phyloP scores from a whole-genome alignment of 192 early-diverging fungal genomes.

The Coemansia sp. region DNA sequence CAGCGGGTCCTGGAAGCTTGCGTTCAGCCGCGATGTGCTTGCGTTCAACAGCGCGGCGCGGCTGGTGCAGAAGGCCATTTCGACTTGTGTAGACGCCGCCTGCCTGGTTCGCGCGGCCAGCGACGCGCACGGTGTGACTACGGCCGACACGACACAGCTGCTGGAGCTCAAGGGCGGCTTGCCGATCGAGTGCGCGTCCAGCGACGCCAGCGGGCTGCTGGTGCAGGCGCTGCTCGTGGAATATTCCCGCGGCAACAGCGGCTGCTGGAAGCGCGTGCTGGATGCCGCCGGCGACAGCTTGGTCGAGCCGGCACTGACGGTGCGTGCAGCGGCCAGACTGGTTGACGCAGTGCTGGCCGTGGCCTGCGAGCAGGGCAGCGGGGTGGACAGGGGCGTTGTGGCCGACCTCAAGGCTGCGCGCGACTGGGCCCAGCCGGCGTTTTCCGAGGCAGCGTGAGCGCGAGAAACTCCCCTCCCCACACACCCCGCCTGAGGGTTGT shows the following conservation, averaged over 20 bases:
- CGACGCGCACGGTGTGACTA: not conserved
- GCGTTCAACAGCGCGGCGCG: constrained; percentile 74
- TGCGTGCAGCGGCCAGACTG: constrained; percentile 24
- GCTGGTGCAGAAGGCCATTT: constrained; percentile 32
- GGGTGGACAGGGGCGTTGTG: constrained; percentile 9
- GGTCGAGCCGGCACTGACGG: constrained; percentile 17
- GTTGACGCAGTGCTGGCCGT: constrained; percentile 34
- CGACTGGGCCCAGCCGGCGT: constrained; percentile 31
- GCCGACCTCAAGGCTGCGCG: constrained; percentile 13
- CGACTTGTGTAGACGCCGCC: constrained; percentile 23
- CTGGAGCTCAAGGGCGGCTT: constrained; percentile 12
- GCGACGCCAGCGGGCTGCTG: constrained; percentile 30
- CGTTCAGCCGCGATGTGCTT: constrained; percentile 68
- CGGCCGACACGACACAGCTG: constrained; percentile 3
- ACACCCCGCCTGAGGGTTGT: not conserved
- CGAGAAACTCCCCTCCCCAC: too few relatives aligned
- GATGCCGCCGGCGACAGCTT: constrained; percentile 23
- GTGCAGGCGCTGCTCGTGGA: constrained; percentile 34
- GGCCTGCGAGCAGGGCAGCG: constrained; percentile 15
- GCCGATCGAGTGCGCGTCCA: constrained; percentile 38
- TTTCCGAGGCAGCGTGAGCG: constrained; percentile 7
- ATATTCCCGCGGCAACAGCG: constrained; percentile 16
- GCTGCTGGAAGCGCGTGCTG: constrained; percentile 30
- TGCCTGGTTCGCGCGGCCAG: constrained; percentile 9
- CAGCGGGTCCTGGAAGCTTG: constrained; percentile 49